Base-by-base conservation (phyloP, 495 filamentous ascomycete species). In the Amorphotheca resinae region DNA sequence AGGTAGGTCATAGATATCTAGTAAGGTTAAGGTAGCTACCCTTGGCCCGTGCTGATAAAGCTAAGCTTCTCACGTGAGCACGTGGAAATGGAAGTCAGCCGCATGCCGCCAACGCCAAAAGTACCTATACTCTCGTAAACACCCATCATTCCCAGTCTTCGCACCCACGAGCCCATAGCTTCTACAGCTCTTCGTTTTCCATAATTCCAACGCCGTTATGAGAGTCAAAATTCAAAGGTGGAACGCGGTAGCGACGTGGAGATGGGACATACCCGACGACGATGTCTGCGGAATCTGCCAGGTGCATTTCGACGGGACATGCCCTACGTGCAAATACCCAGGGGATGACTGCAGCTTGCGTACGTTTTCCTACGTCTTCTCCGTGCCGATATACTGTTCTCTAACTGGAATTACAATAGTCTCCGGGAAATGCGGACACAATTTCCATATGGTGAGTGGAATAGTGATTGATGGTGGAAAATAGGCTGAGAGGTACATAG, bases 241-340 rank as follows among this genome's bases (percentile, higher is more conserved):
- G 87, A 83, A 87, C 62, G 86, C 84, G 2, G 84, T 96, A 36
- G 91, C 91, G 1, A 83, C 86, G 22, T 99, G 91, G 91, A 76
- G 83, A 45, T 99, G 91, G 91, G 87, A 96, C 58, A 86, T 95
- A 57, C 86, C 91, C 33, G 87, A 93, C 53, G 91, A 96, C 65
- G 91, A 99, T 53, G 86, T 96, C 45, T 99, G 91, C 53, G 91
- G 91, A 45, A 99, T 99, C 64, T 99, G 91, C 68, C 88, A 89
- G 57, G 84, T 93, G 21, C 86, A 94, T 58, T 99, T 95, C 60
- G 91, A 99, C 57, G 87, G 87, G 18, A 95, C 91, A 9, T 99
- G 91, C 64, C 87, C 89, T 17, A 88, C 87, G 41, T 99, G 91
- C 78, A 93, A 93, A 72, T 95, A 84, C 58, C 91, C 91, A 14